These are phyloP conservation scores for Phyllosticta citribraziliensis DNA, from an alignment of 2,329 filamentous ascomycete species.

Conservation along the genomic window DNA sequence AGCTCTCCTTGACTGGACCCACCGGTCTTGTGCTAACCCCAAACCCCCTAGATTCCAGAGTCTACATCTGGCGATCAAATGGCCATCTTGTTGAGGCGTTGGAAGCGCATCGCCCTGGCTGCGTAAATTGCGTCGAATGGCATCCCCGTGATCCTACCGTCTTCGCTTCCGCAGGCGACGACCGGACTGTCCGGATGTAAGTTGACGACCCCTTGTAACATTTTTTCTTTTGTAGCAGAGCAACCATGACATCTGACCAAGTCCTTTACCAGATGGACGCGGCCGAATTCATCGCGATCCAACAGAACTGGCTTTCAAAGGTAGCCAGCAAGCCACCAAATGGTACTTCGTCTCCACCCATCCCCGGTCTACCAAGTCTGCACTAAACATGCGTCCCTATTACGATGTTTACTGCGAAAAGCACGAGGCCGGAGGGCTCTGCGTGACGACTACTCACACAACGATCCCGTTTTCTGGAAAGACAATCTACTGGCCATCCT, in stretches of 20 bases:
- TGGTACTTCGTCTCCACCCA: background rate
- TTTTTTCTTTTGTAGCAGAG: background rate
- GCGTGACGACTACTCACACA: too few species aligned
- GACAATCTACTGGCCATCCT: background rate
- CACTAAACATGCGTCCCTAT: background rate
- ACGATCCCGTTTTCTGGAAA: background rate
- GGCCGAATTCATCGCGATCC: background rate
- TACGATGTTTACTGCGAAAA: background rate
- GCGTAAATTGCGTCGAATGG: slow-evolving; percentile 83
- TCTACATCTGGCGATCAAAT: slow-evolving; percentile 88
- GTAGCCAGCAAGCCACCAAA: background rate
- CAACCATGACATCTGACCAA: background rate
- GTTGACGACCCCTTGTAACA: background rate
- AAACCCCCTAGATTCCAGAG: slow-evolving; percentile 46
- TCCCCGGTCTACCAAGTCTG: background rate
- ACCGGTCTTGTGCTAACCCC: slow-evolving; percentile 1
- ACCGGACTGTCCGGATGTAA: slow-evolving; percentile 73
- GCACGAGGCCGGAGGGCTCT: background rate
- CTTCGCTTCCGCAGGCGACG: slow-evolving; percentile 87
- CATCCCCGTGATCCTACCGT: slow-evolving; percentile 73
- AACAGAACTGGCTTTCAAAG: background rate
- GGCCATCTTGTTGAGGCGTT: slow-evolving; percentile 67
- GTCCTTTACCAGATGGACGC: background rate
- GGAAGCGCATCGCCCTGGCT: slow-evolving; percentile 61
- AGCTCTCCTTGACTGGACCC: slow-evolving; percentile 14